These are phyloP conservation scores for Pythium insidiosum DNA, from an alignment of 352 stramenopile genomes.

Conservation along the genomic window DNA sequence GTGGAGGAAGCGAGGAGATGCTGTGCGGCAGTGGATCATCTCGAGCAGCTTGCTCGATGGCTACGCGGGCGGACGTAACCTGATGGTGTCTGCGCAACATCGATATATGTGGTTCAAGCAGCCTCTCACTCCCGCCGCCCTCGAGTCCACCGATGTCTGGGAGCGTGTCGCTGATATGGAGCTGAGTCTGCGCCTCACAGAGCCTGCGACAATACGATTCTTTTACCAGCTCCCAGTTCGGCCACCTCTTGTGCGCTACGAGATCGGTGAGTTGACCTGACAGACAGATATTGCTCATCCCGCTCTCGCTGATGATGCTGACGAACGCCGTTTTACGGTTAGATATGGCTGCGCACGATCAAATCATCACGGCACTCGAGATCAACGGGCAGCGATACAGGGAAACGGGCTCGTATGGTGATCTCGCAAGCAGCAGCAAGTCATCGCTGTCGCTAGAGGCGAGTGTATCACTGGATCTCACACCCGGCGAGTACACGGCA, in stretches of 20 bases:
- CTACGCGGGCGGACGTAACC: conserved; percentile 49
- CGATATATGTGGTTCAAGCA: conserved; percentile 62
- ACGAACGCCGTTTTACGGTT: background rate
- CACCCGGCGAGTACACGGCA: conserved; percentile 55
- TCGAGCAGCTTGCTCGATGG: conserved; percentile 52
- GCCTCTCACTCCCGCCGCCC: conserved; percentile 25
- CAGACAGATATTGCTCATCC: no score
- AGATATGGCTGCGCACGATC: conserved; percentile 45
- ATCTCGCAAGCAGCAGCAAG: conserved; percentile 42
- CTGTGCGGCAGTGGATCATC: conserved; percentile 49
- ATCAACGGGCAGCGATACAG: conserved; percentile 61
- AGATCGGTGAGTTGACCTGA: conserved; percentile 28
- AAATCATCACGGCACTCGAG: conserved; percentile 52
- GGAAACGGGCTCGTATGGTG: conserved; percentile 61
- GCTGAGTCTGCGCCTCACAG: conserved; percentile 35
- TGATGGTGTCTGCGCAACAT: conserved; percentile 60
- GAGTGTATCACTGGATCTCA: conserved; percentile 52
- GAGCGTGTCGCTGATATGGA: conserved; percentile 45
- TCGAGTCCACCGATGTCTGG: conserved; percentile 46
- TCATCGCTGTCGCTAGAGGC: conserved; percentile 44
- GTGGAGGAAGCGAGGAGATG: conserved; percentile 53
- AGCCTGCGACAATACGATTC: conserved; percentile 39
- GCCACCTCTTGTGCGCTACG: conserved; percentile 39
- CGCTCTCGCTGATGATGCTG: background rate
- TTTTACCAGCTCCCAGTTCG: conserved; percentile 73